Evolutionary conservation across 352 stramenopile species (phyloP).

Genomic region (Globisporangium irregulare): DNA sequence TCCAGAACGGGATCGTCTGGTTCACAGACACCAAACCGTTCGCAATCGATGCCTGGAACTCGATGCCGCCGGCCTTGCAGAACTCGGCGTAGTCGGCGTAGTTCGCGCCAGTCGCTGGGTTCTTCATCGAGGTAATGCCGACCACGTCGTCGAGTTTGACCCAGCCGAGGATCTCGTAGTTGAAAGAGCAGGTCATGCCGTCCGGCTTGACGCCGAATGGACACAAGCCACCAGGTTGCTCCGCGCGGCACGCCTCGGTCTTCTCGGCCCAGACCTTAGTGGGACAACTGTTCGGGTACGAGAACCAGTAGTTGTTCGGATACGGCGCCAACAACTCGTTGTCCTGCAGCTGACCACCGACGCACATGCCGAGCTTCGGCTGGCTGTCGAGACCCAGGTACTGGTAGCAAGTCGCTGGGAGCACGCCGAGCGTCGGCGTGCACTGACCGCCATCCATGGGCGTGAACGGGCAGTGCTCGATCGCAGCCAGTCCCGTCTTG

Average conservation of each 20-base stretch:
- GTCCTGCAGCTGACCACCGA: conserved; percentile 39
- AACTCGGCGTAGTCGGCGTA: conserved; percentile 71
- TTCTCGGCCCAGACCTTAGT: conserved; percentile 38
- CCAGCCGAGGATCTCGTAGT: conserved; percentile 49
- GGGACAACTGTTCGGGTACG: conserved; percentile 67
- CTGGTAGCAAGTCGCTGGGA: conserved; percentile 47
- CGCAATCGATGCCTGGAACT: conserved; percentile 32
- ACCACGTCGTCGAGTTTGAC: conserved; percentile 48
- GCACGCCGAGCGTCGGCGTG: conserved; percentile 30
- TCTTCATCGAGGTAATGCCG: conserved; percentile 59
- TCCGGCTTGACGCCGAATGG: conserved; percentile 43
- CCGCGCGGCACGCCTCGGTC: conserved; percentile 31
- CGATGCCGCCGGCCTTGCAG: conserved; percentile 47
- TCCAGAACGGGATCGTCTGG: conserved; percentile 58
- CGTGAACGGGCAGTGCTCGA: conserved; percentile 51
- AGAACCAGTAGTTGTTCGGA: conserved; percentile 79
- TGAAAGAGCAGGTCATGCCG: conserved; percentile 21
- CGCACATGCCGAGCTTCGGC: conserved; percentile 43
- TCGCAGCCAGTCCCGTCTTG: conserved; percentile 10
- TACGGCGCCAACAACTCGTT: conserved; percentile 62
- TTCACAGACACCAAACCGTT: background rate
- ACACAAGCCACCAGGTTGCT: conserved; percentile 44
- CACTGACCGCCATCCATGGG: conserved; percentile 63
- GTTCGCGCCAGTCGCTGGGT: conserved; percentile 24
- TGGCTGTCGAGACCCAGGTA: conserved; percentile 43